Base-by-base conservation (phyloP, 345 rosid species). In the Noccaea bulbosa region DNA sequence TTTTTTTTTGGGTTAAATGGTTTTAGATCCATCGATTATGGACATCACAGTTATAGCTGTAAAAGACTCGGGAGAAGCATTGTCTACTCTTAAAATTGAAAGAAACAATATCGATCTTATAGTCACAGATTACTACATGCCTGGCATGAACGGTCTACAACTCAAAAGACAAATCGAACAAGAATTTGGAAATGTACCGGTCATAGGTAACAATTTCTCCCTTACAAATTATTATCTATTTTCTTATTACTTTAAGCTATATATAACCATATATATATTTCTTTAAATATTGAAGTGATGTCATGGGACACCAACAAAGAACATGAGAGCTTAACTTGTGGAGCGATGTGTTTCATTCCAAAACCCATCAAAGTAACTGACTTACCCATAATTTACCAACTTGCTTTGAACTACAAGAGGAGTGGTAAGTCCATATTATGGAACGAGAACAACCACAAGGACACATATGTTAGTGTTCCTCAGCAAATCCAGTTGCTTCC, bases 51-150 rank as follows among this genome's bases (percentile, higher is more conserved):
- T 86, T 35, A 38, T 76, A n/a, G 65, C 84, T 1, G 86, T 63
- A 5, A 78, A 38, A 15, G 63, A 56, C 15, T 74, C 91, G 0
- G 10, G 33, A 1, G 83, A 83, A 32, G 98, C 98, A 37, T 61
- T 92, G 48, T 54, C 86, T 15, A 73, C 65, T 8, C 79, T 92
- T 3, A 80, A 81, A 34, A 2, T 24, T 27, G 70, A 69, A 14
- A 55, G 76, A 32, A 49, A 56, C 75, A 48, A 35, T 2, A 32
- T 85, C 11, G 88, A 89, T 74, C 81, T 92, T 4, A 86, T 92
- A 5, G 43, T 92, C 65, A 81, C 90, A 2, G 92, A 88, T 61
- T 86, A 87, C 40, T 81, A 89, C 65, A 85, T 88, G 89, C 92
- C 94, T 10, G 71, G 22, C 20, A 88, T 92, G 87, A 79, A 79